These are phyloP conservation scores for Mytilinidion resinicola DNA, from an alignment of 495 filamentous ascomycete species.

Conservation along the genomic window DNA sequence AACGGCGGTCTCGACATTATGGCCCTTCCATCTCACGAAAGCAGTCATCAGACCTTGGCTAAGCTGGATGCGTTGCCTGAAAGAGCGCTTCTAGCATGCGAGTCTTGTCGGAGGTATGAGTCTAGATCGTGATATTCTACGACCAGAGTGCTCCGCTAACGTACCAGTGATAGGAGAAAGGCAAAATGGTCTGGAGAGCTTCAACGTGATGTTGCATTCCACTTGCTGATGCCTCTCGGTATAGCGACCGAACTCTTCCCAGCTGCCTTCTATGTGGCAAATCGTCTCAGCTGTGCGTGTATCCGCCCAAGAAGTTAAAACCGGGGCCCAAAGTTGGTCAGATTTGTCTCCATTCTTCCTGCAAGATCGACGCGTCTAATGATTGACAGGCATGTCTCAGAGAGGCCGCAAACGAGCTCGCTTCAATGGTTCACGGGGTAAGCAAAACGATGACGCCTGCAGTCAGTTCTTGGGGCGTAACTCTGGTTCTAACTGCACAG, in stretches of 20 bases:
- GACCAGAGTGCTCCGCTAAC: neutral
- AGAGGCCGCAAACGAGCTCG: neutral
- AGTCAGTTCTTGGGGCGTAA: neutral
- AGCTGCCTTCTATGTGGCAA: neutral
- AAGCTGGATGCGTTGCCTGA: no score
- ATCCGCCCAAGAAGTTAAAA: neutral
- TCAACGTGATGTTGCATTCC: neutral
- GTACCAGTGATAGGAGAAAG: neutral
- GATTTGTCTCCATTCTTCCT: neutral
- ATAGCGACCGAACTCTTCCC: slow-evolving; percentile 1
- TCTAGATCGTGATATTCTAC: neutral
- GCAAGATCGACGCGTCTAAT: neutral
- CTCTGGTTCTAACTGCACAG: neutral
- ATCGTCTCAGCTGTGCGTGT: neutral
- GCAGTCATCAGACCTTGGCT: no score
- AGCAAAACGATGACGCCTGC: neutral
- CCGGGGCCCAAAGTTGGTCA: slow-evolving; percentile 6
- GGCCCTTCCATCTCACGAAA: no score
- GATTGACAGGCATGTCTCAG: neutral
- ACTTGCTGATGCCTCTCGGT: neutral
- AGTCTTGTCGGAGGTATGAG: slow-evolving; percentile 2
- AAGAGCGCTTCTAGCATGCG: neutral
- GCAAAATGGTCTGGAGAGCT: neutral
- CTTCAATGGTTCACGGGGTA: neutral
- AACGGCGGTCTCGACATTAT: no score